Percentiles rank a stretch among this genome's conserved stretches.
Evolutionary conservation across 1,284 basidiomycete genomes (phyloP).

Genomic region (Volvariella volvacea): DNA sequence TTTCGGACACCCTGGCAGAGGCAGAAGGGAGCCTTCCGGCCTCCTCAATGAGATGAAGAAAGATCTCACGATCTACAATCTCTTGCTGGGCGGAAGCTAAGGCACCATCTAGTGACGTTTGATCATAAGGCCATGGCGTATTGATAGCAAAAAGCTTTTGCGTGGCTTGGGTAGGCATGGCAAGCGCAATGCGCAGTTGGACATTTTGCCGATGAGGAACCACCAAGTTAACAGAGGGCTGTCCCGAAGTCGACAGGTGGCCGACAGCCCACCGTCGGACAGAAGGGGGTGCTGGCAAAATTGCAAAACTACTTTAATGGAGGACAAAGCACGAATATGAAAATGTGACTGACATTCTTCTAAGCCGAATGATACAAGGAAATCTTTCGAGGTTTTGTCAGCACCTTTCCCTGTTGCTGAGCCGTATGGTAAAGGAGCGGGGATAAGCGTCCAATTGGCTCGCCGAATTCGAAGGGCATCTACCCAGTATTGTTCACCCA

Average conservation of each 20-base stretch:
- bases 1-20: constrained; percentile 67
- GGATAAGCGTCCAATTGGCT: constrained; percentile 71
- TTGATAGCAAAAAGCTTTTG: constrained; percentile 30
- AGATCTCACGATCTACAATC: constrained; percentile 73
- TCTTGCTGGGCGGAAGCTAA: constrained; percentile 60
- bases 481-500: constrained; percentile 69
- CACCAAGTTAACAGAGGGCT: constrained; percentile 36
- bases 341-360: constrained; percentile 60
- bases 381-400: constrained; percentile 73
- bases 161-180: constrained; percentile 26
- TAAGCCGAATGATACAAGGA: constrained; percentile 68
- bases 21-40: constrained; percentile 66
- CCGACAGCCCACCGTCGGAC: constrained; percentile 64
- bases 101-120: constrained; percentile 38
- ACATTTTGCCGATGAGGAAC: constrained; percentile 58
- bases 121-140: constrained; percentile 21
- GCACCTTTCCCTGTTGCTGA: constrained; percentile 63
- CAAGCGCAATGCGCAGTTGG: constrained; percentile 52
- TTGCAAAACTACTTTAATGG: constrained; percentile 8
- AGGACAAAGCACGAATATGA: constrained; percentile 6
- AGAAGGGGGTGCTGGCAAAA: constrained; percentile 44
- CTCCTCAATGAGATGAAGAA: constrained; percentile 62
- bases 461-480: constrained; percentile 68
- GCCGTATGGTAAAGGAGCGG: constrained; percentile 67
- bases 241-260: constrained; percentile 48